Evolutionary conservation across 768 basidiomycete genomes (phyloP).

Genomic region (Naganishia kalamii): DNA sequence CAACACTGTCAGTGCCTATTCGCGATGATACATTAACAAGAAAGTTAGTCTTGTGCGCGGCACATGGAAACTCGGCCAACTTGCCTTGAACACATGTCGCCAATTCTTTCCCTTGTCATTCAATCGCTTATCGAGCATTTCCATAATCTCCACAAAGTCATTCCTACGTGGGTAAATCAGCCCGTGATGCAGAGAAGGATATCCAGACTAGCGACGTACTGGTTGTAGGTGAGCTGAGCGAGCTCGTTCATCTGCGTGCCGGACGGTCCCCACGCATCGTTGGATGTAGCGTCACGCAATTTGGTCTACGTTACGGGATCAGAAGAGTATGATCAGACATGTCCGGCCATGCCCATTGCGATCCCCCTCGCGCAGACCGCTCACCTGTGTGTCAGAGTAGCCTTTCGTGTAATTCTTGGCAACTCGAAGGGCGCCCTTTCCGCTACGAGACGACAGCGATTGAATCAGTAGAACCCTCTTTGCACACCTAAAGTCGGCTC

Average conservation of each 20-base stretch:
- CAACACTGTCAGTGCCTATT: conserved; percentile 71
- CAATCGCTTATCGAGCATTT: conserved; percentile 96
- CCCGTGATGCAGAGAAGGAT: not conserved
- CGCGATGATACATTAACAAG: conserved; percentile 30
- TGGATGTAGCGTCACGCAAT: conserved; percentile 91
- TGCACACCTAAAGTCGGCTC: not conserved
- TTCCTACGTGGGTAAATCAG: conserved; percentile 51
- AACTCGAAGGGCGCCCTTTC: conserved; percentile 60
- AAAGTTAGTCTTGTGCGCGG: not conserved
- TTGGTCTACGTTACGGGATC: conserved; percentile 63
- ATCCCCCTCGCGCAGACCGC: not conserved
- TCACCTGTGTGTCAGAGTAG: conserved; percentile 65
- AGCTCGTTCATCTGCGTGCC: conserved; percentile 99
- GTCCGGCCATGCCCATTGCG: too few relatives aligned
- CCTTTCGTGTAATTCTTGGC: conserved; percentile 84
- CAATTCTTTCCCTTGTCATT: conserved; percentile 98
- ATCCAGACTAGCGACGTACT: conserved; percentile 51
- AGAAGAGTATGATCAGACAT: too few relatives aligned
- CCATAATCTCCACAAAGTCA: conserved; percentile 99
- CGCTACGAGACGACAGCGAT: conserved; percentile 2
- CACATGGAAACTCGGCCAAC: conserved; percentile 24
- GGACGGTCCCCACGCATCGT: conserved; percentile 96
- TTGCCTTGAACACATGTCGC: conserved; percentile 96
- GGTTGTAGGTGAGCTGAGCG: conserved; percentile 92
- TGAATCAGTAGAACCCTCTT: not conserved